phyloP scores from a whole-genome alignment of 2,329 filamentous ascomycete genomes.

The Colletotrichum sp. region DNA sequence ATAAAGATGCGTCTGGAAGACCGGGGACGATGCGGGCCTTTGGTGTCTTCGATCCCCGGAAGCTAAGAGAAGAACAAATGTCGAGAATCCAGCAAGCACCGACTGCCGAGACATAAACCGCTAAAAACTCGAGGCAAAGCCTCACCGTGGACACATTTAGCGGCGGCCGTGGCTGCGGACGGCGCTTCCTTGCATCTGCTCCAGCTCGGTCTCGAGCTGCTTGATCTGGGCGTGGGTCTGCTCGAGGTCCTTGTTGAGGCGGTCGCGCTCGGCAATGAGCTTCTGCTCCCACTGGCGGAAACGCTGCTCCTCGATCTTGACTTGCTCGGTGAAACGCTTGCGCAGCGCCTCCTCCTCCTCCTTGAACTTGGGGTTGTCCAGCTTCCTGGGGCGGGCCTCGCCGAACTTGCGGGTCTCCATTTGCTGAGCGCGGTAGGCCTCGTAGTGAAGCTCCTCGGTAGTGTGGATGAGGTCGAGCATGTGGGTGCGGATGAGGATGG shows the following conservation, averaged over 20 bases:
- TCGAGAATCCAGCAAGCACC: conserved; percentile 24
- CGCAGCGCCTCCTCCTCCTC: conserved; percentile 98
- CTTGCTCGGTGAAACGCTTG: conserved; percentile 99
- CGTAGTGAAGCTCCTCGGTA: conserved; percentile 98
- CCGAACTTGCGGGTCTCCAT: conserved; percentile 99
- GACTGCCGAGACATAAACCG: conserved; percentile 25
- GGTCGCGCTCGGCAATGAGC: conserved; percentile 97
- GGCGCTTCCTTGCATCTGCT: conserved; percentile 88
- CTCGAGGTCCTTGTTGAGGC: conserved; percentile 99
- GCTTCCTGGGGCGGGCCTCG: conserved; percentile 94
- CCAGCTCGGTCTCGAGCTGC: conserved; percentile 89
- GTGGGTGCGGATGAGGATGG: conserved; percentile 97
- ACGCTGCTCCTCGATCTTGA: conserved; percentile 99
- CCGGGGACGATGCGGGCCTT: neutral
- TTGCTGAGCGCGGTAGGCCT: conserved; percentile 97
- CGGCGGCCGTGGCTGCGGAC: conserved; percentile 92
- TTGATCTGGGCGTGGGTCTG: conserved; percentile 95
- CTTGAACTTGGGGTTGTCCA: conserved; percentile 99
- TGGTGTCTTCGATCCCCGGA: conserved; percentile 1
- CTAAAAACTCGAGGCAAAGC: conserved; percentile 1
- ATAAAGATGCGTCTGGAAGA: neutral
- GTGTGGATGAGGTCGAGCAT: conserved; percentile 99
- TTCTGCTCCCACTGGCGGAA: conserved; percentile 99
- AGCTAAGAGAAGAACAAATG: conserved; percentile 17
- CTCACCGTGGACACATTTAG: conserved; percentile 50